Percentiles rank a stretch among this genome's conserved stretches.
phyloP scores from a whole-genome alignment of 148 eudicot genomes.

The Cornus kousa region DNA sequence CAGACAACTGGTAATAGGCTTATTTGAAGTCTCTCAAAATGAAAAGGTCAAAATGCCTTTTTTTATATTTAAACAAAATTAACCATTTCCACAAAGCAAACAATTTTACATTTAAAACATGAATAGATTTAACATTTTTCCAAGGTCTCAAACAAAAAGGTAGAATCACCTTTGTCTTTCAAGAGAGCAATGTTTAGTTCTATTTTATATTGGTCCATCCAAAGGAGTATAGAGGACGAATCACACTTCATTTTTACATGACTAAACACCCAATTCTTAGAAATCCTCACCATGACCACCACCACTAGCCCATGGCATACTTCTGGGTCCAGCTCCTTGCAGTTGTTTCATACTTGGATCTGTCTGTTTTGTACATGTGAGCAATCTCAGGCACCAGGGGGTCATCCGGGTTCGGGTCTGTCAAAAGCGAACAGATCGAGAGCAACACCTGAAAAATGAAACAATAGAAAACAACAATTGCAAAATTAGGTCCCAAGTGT shows the following conservation, averaged over 20 bases:
- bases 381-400: constrained; percentile 74
- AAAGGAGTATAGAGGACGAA: background rate
- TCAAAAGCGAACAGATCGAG: constrained; percentile 62
- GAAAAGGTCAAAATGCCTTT: no score
- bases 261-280: background rate
- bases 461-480: constrained; percentile 1
- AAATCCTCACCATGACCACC: background rate
- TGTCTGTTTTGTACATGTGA: constrained; percentile 68
- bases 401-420: constrained; percentile 70
- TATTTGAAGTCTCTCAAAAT: no score
- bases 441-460: constrained; percentile 50
- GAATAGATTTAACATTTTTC: background rate
- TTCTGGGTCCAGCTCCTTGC: constrained; percentile 81
- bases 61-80: background rate
- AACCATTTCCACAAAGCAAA: background rate
- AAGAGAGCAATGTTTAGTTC: background rate
- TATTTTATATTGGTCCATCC: constrained; percentile 25
- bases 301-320: constrained; percentile 62
- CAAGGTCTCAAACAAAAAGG: background rate
- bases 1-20: no score
- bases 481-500: background rate
- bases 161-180: background rate
- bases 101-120: background rate
- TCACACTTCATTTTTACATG: constrained; percentile 17
- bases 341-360: constrained; percentile 60